Percentiles rank a stretch among this genome's conserved stretches.
Evolutionary conservation across 164 flowering plant genomes (phyloP).

Genomic region (Protea cynaroides): DNA sequence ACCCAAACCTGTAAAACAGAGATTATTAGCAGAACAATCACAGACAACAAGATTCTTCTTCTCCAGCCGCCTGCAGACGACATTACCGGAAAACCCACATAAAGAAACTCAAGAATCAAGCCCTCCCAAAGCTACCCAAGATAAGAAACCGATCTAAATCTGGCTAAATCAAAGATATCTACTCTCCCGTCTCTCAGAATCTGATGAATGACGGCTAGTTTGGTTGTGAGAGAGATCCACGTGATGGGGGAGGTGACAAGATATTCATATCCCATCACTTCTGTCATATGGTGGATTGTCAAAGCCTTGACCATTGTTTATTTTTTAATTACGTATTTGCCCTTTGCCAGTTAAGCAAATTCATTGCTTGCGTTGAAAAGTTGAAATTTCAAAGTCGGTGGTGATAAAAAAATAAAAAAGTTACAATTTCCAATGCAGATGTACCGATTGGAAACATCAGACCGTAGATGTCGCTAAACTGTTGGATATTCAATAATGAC

Average conservation of each 20-base stretch:
- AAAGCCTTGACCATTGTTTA: neutral
- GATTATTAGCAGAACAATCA: conserved; percentile 16
- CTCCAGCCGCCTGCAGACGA: conserved; percentile 17
- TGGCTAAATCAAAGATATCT: no score
- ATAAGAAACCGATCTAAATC: no score
- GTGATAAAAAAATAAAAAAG: neutral
- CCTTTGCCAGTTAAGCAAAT: no score
- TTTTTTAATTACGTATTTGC: neutral
- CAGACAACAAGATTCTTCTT: conserved; percentile 11
- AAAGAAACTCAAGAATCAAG: conserved; percentile 3
- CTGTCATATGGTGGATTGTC: neutral
- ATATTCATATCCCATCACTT: no score
- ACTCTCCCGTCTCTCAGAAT: no score
- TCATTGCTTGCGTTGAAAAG: neutral
- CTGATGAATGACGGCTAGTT: no score
- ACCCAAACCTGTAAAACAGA: conserved; percentile 29
- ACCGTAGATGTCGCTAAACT: conserved; percentile 26
- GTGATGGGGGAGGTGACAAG: neutral
- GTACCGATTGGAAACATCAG: no score
- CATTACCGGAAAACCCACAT: conserved; percentile 30
- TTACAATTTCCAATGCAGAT: no score
- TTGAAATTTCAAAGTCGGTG: neutral
- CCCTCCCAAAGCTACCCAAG: no score
- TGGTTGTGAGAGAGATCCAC: no score
- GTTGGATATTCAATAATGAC: conserved; percentile 14